Evolutionary conservation across 2,329 filamentous ascomycete genomes (phyloP).

Genomic region (Diplodia intermedia): DNA sequence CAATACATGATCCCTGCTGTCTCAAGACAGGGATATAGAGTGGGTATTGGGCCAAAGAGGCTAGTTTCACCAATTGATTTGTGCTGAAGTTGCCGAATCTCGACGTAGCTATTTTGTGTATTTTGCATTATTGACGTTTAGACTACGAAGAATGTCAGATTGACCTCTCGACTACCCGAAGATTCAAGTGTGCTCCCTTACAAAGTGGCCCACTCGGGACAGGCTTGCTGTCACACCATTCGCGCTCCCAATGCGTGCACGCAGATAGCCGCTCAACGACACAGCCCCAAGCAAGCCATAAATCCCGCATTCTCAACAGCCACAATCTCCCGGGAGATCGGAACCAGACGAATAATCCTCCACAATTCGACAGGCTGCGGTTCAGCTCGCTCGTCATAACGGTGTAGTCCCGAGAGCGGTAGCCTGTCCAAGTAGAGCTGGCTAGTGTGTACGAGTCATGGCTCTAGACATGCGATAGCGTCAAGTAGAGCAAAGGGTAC

Average conservation of each 20-base stretch:
- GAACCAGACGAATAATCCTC: background rate
- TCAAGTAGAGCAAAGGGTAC: too few species aligned
- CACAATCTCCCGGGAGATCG: background rate
- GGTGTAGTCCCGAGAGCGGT: background rate
- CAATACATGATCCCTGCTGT: too few species aligned
- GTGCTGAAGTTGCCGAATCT: too few species aligned
- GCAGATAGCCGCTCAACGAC: background rate
- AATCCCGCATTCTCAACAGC: background rate
- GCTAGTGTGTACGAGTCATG: background rate
- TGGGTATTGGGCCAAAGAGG: too few species aligned
- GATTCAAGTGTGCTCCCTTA: background rate
- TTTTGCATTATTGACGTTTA: too few species aligned
- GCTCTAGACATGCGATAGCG: background rate
- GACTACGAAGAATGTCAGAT: too few species aligned
- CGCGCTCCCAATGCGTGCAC: too few species aligned
- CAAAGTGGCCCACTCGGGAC: background rate
- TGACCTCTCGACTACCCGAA: background rate
- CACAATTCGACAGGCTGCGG: background rate
- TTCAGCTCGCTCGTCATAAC: background rate
- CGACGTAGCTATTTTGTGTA: too few species aligned
- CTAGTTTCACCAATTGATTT: too few species aligned
- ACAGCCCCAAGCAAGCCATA: background rate
- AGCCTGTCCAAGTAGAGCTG: background rate
- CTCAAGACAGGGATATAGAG: too few species aligned
- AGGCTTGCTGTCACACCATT: background rate